Evolutionary conservation across 306 rosid genomes (phyloP).

Genomic region (Quercus dentata): DNA sequence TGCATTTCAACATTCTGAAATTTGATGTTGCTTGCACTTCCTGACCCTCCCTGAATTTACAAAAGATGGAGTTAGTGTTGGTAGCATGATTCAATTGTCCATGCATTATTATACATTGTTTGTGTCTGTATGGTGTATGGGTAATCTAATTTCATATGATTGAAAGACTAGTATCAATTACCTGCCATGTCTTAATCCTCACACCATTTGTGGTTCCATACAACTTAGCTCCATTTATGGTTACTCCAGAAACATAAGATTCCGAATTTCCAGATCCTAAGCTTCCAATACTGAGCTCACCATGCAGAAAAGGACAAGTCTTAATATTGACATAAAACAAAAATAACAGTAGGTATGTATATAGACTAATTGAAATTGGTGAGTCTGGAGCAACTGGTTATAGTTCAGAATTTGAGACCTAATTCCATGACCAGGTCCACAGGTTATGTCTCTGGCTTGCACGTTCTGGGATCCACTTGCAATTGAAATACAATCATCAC

Average conservation of each 20-base stretch:
- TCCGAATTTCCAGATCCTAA: conserved; percentile 48
- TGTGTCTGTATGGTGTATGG: background rate
- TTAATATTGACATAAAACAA: background rate
- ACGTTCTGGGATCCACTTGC: conserved; percentile 59
- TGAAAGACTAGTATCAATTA: conserved; percentile 9
- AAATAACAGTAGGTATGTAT: background rate
- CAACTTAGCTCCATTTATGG: conserved; percentile 58
- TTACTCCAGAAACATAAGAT: conserved; percentile 57
- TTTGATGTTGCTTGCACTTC: conserved; percentile 55
- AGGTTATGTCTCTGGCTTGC: conserved; percentile 49
- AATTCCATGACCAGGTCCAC: conserved; percentile 95
- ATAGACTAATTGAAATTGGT: background rate
- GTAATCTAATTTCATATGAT: background rate
- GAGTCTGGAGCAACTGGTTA: background rate
- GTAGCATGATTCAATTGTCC: background rate
- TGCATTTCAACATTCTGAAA: conserved; percentile 61
- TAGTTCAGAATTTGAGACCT: conserved; percentile 32
- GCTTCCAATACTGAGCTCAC: conserved; percentile 65
- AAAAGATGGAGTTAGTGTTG: background rate
- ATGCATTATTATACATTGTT: background rate
- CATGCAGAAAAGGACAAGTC: background rate
- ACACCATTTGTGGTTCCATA: conserved; percentile 75
- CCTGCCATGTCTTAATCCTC: conserved; percentile 88
- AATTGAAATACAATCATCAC: conserved; percentile 88
- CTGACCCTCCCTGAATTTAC: conserved; percentile 69